Conservation (phyloP, 139 green algal genomes). For the Monoraphidium neglectum region DNA sequence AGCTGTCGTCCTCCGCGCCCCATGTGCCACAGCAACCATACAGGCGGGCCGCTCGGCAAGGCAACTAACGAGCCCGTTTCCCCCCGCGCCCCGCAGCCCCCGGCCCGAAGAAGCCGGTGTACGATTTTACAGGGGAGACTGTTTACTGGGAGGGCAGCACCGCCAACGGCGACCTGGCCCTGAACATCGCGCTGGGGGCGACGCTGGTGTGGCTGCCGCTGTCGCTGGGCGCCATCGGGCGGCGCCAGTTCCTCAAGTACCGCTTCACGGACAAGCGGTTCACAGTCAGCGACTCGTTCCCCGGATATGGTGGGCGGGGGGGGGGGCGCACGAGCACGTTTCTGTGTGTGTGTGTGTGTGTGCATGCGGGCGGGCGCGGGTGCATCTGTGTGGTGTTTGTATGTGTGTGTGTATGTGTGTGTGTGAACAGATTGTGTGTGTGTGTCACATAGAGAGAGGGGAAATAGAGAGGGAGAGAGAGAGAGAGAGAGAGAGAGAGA, state of each 20-base stretch:
- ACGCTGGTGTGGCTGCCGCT: conserved; percentile 89
- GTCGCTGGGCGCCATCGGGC: conserved; percentile 69
- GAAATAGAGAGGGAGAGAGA: no score
- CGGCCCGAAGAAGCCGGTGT: conserved; percentile 34
- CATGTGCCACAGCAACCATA: neutral
- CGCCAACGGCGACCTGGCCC: conserved; percentile 69
- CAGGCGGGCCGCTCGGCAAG: neutral
- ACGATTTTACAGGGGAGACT: conserved; percentile 70
- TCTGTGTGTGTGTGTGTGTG: no score
- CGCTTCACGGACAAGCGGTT: conserved; percentile 86
- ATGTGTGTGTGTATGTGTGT: neutral
- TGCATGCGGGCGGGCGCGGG: neutral
- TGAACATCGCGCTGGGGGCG: conserved; percentile 82
- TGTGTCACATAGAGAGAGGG: no score
- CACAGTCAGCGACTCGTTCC: conserved; percentile 38
- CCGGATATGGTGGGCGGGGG: neutral
- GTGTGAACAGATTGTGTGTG: no score
- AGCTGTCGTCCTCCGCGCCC: no score
- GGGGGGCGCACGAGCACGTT: no score
- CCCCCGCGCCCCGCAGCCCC: neutral
- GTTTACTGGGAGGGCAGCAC: conserved; percentile 62
- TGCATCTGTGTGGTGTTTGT: neutral
- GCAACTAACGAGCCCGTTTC: neutral
- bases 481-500: no score
- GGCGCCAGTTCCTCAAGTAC: conserved; percentile 88